phyloP scores from a whole-genome alignment of 805 yeast genomes.

The Yarrowia hollandica region DNA sequence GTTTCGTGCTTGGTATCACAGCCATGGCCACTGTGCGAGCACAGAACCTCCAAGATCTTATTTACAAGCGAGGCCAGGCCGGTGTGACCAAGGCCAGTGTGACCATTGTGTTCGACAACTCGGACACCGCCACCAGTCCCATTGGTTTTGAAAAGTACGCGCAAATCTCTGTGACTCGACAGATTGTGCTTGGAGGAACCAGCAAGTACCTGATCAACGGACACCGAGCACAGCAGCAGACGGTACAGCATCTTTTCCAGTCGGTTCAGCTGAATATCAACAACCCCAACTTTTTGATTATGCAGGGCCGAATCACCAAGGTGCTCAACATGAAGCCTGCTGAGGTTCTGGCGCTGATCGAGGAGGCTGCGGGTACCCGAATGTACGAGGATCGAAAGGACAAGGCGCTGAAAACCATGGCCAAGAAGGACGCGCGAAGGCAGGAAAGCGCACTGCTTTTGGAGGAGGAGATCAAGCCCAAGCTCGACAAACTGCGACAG shows the following conservation, averaged over 20 bases:
- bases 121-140: conserved; percentile 74
- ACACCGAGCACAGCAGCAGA: conserved; percentile 92
- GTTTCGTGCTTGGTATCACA: conserved; percentile 96
- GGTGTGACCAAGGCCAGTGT: conserved; percentile 97
- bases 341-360: conserved; percentile 85
- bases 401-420: conserved; percentile 87
- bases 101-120: conserved; percentile 89
- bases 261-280: conserved; percentile 94
- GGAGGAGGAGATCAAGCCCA: conserved; percentile 89
- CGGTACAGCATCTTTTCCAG: conserved; percentile 86
- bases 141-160: conserved; percentile 78
- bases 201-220: conserved; percentile 93
- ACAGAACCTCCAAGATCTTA: conserved; percentile 85
- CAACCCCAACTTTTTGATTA: conserved; percentile 93
- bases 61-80: conserved; percentile 96
- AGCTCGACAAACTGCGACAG: conserved; percentile 71
- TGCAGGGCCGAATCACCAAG: conserved; percentile 98
- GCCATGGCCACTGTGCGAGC: conserved; percentile 96
- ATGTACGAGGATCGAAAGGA: conserved; percentile 93
- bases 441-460: conserved; percentile 71
- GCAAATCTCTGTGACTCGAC: conserved; percentile 88
- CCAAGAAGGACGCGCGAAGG: conserved; percentile 82
- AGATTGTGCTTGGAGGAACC: conserved; percentile 85
- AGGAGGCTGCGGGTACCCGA: conserved; percentile 97
- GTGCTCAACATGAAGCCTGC: conserved; percentile 94